A percentile compares a stretch with the other conserved stretches of the same genome.
These are phyloP conservation scores for Luzula sylvatica DNA, from an alignment of 176 grass and related monocot species.

Conservation along the genomic window DNA sequence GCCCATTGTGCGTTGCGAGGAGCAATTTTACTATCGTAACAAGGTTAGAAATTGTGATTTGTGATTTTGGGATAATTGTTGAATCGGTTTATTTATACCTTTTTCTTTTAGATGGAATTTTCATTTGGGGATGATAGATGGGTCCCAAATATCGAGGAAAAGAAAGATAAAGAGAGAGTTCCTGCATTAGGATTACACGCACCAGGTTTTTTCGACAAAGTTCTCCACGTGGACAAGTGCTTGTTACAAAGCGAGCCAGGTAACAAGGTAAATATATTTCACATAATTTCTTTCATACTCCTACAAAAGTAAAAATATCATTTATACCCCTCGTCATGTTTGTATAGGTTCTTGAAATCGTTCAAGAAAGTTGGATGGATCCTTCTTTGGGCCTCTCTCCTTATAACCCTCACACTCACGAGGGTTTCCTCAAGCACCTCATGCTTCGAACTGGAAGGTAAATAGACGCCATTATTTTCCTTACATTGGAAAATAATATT, in stretches of 20 bases:
- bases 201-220: conserved; percentile 84
- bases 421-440: conserved; percentile 77
- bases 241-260: conserved; percentile 78
- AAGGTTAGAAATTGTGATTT: conserved; percentile 44
- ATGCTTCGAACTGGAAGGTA: conserved; percentile 97
- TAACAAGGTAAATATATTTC: conserved; percentile 89
- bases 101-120: conserved; percentile 81
- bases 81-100: conserved; percentile 1
- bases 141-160: conserved; percentile 37
- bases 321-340: conserved; percentile 39
- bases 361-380: conserved; percentile 92
- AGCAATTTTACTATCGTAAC: conserved; percentile 81
- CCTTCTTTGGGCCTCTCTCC: conserved; percentile 44
- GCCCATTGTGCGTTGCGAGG: conserved; percentile 71
- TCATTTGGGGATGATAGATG: conserved; percentile 85
- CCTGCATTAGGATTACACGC: conserved; percentile 78
- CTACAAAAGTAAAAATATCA: no score
- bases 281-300: no score
- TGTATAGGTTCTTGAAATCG: conserved; percentile 87
- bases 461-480: background rate
- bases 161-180: conserved; percentile 8
- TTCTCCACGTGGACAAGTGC: conserved; percentile 68
- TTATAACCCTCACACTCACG: conserved; percentile 63
- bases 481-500: no score
- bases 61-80: conserved; percentile 2